Evolutionary conservation across 768 basidiomycete species (phyloP), one percentile per base, ranked within the genome.

Genomic region (Sistotremastrum niveocremeum): DNA sequence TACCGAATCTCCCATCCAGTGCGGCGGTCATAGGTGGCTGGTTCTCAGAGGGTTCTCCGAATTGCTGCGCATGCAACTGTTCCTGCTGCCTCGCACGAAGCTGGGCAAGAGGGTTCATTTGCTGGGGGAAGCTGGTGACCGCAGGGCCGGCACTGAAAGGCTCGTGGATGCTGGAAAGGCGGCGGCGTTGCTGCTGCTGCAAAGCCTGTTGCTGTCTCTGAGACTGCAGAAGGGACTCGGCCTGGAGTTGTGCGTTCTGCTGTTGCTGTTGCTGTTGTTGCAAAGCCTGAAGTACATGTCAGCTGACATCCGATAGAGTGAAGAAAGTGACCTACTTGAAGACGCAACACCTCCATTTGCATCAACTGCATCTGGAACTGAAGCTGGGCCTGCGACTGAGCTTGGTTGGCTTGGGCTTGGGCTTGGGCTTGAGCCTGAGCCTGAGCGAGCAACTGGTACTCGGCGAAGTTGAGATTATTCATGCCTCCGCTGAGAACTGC

Each of bases 291-390:
- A 50, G 42, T 36, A 35, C 31, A 29, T 10, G 50, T 57, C 39
- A 47, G 50, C 38, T 37, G 49, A 33, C 38, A n/a, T 35, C 45
- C 29, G 10, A 36, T 45, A 46, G 10, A 11, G 8, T 43, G 42
- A 29, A 50, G 34, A 49, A 37, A 42, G 33, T 34, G 37, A 63
- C 72, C 42, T 49, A 81, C 85, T 81, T 88, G 86, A 51, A 89
- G 73, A 58, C 74, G 76, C 59, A 86, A 62, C 54, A 89, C 73
- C 65, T 89, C 86, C 47, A 89, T 67, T 58, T 89, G 87, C 65
- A 88, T 74, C 70, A 88, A 70, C 65, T 89, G 85, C 72, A 88
- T 71, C 64, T 87, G 85, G 46, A 84, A 66, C 45, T 79, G 74
- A 20, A 20, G 20, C 55, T 79, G 78, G 38, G 70, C 64, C 56